Evolutionary conservation across 192 early-diverging fungal genomes (phyloP), one percentile per base, ranked within the genome.

Genomic region (Podila clonocystis): DNA sequence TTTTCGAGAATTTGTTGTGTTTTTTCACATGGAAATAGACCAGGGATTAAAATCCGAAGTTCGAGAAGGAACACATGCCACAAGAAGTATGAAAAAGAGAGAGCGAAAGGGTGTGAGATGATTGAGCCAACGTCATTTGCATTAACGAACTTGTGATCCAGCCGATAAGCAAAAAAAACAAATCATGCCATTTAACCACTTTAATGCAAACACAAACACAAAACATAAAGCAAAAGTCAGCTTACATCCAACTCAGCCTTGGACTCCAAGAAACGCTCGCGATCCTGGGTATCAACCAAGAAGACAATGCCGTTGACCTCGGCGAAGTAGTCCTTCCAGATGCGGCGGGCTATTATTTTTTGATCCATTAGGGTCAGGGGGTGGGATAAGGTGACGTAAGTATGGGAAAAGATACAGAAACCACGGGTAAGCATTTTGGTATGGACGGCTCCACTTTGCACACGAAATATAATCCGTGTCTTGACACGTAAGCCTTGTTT

Each of bases 311-410:
- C 98, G 71, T 94, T 93, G 66, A 98, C 97, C 78, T 98, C 98
- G 49, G 97, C 96, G 86, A 98, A 98, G 85, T 99, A 99, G 80
- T 99, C 96, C 84, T 94, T 96, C 98, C 98, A 99, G 78, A 99
- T 90, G 72, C 98, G 92, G 63, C 98, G 97, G 50, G 98, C 96
- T 85, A 72, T 33, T n/a, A 45, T n/a, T 41, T 41, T 34, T n/a
- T n/a, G 36, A 45, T 22, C 11, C 28, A 17, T n/a, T 33, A 31
- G 30, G 33, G 5, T 20, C 52, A 38, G 63, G 34, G 22, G 36
- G 60, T 1, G 50, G 34, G 59, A 24, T 3, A 59, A 67, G 34
- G 26, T 22, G 29, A 70, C 57, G 66, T 12, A 52, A 72, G 22
- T 31, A n/a, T 71, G 49, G 24, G 29, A 34, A 69, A 33, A 29